A percentile compares a stretch with the other conserved stretches of the same genome.
These are phyloP conservation scores for Podospora pseudoanserina DNA, from an alignment of 495 filamentous ascomycete species.

Conservation along the genomic window DNA sequence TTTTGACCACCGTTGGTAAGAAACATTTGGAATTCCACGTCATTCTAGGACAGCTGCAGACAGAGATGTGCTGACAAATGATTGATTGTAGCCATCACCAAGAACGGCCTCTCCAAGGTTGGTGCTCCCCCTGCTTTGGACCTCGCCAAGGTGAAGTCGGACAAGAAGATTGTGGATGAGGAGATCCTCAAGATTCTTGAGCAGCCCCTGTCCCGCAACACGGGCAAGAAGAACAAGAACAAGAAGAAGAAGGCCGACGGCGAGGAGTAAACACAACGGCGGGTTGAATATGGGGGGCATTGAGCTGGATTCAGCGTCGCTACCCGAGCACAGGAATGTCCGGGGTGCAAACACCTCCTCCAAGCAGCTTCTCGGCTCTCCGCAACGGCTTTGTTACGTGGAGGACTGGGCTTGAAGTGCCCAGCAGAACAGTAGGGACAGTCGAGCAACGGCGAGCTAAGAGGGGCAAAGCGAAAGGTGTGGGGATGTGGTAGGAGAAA, in stretches of 20 bases:
- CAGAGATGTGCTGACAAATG: background rate
- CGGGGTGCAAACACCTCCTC: background rate
- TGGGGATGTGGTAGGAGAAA: conserved; percentile 2
- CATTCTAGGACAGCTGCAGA: background rate
- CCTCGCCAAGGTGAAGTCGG: conserved; percentile 74
- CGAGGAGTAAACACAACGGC: conserved; percentile 36
- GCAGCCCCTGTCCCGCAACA: conserved; percentile 72
- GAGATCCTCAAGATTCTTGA: conserved; percentile 91
- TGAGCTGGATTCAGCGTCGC: background rate
- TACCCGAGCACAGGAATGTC: conserved; percentile 1
- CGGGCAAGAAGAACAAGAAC: conserved; percentile 84
- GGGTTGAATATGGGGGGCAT: conserved; percentile 28
- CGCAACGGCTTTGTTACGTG: background rate
- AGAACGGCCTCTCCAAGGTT: conserved; percentile 88
- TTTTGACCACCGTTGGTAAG: conserved; percentile 90
- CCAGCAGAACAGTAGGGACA: background rate
- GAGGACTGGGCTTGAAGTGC: background rate
- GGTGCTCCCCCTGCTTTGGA: conserved; percentile 70
- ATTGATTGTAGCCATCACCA: conserved; percentile 75
- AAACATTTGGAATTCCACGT: background rate
- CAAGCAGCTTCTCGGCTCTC: background rate
- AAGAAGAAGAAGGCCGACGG: conserved; percentile 69
- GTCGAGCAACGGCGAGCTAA: conserved; percentile 3
- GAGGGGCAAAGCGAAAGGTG: background rate
- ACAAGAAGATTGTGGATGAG: conserved; percentile 97